Evolutionary conservation across 495 filamentous ascomycete genomes (phyloP).

Genomic region (Penicillium tannophilum): DNA sequence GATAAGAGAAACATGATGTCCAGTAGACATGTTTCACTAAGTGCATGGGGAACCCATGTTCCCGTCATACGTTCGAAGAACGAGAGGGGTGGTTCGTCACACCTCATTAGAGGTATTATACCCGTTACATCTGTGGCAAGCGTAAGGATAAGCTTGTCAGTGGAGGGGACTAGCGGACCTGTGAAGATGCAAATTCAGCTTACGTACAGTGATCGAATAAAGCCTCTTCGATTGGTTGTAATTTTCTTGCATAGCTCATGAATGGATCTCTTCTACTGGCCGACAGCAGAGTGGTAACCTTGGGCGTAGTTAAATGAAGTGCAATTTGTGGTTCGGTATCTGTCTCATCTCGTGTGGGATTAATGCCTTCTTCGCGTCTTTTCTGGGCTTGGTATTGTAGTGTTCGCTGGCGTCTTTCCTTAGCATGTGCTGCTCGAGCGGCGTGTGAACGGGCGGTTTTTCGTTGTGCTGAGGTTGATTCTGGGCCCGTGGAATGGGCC

Average conservation of each 20-base stretch:
- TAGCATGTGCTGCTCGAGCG: conserved; percentile 25
- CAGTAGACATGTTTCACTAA: conserved; percentile 11
- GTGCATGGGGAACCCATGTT: conserved; percentile 14
- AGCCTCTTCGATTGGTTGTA: conserved; percentile 15
- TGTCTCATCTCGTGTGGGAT: background rate
- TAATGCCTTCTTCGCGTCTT: background rate
- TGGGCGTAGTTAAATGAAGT: background rate
- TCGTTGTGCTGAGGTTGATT: conserved; percentile 34
- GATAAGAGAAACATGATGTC: conserved; percentile 17
- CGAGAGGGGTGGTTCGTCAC: conserved; percentile 7
- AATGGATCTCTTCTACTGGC: conserved; percentile 18
- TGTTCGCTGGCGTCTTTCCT: conserved; percentile 22
- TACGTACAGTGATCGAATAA: conserved; percentile 22
- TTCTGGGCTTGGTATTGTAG: conserved; percentile 27
- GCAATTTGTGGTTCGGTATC: background rate
- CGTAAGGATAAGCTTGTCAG: background rate
- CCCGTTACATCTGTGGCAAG: conserved; percentile 10
- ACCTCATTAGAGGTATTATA: conserved; percentile 26
- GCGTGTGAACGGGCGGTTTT: conserved; percentile 25
- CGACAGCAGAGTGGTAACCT: background rate
- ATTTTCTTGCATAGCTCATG: conserved; percentile 10
- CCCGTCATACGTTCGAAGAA: conserved; percentile 18
- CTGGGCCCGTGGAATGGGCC: conserved; percentile 9
- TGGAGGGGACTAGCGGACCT: background rate
- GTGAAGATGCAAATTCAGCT: too few species aligned